phyloP scores from a whole-genome alignment of 2,329 filamentous ascomycete genomes.

The Cladosporium sp. region DNA sequence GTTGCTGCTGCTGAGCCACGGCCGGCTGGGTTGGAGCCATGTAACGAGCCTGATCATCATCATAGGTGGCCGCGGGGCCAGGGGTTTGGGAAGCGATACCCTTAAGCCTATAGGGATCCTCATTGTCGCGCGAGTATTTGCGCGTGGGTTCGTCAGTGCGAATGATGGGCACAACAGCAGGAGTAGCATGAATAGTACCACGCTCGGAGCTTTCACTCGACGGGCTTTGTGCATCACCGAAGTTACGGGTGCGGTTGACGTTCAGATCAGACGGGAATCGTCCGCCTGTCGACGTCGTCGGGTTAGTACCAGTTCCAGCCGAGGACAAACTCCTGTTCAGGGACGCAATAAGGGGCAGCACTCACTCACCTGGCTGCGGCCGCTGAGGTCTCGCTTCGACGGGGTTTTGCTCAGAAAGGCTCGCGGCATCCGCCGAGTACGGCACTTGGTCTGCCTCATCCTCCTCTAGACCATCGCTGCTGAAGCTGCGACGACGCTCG shows the following conservation, averaged over 20 bases:
- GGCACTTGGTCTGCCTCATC: slow-evolving; percentile 62
- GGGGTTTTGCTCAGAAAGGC: slow-evolving; percentile 31
- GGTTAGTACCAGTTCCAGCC: slow-evolving; percentile 1
- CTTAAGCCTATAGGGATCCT: slow-evolving; percentile 28
- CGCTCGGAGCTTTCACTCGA: slow-evolving; percentile 72
- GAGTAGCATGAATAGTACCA: slow-evolving; percentile 40
- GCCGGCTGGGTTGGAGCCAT: slow-evolving; percentile 22
- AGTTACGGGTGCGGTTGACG: slow-evolving; percentile 60
- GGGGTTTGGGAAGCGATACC: slow-evolving; percentile 22
- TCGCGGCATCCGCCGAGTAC: slow-evolving; percentile 57
- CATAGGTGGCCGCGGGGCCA: background rate
- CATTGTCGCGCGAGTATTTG: slow-evolving; percentile 20
- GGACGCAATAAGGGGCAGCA: slow-evolving; percentile 28
- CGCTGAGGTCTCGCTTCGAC: slow-evolving; percentile 52
- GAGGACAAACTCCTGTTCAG: background rate
- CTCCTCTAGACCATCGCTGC: slow-evolving; percentile 76
- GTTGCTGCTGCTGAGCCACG: slow-evolving; percentile 15
- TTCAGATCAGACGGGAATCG: slow-evolving; percentile 93
- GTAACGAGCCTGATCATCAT: slow-evolving; percentile 7
- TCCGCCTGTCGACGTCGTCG: slow-evolving; percentile 39
- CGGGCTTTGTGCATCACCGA: slow-evolving; percentile 49
- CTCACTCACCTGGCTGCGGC: slow-evolving; percentile 73
- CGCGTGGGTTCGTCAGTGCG: slow-evolving; percentile 24
- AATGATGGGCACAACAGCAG: slow-evolving; percentile 41
- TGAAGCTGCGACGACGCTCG: slow-evolving; percentile 54